phyloP scores from a whole-genome alignment of 2,329 filamentous ascomycete species.

The Didymella keratinophila region DNA sequence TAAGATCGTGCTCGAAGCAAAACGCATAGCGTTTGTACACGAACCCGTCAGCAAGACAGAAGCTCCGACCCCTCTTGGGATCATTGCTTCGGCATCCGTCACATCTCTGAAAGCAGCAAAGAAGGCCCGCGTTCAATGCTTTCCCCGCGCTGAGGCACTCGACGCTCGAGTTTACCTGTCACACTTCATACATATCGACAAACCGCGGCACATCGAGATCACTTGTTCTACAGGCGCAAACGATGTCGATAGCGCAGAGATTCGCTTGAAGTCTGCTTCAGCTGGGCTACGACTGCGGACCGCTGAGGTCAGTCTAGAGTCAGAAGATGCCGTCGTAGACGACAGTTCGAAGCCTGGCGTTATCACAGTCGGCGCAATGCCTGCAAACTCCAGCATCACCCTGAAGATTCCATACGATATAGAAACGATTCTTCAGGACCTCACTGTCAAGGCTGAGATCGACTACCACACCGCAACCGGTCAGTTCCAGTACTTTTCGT shows the following conservation, averaged over 20 bases:
- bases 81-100: slow-evolving; percentile 54
- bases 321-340: slow-evolving; percentile 53
- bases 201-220: slow-evolving; percentile 78
- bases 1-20: slow-evolving; percentile 70
- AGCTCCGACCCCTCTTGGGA: slow-evolving; percentile 56
- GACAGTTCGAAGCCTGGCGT: slow-evolving; percentile 56
- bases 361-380: slow-evolving; percentile 57
- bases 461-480: slow-evolving; percentile 74
- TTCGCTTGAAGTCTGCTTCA: slow-evolving; percentile 66
- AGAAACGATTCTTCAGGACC: slow-evolving; percentile 75
- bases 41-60: slow-evolving; percentile 66
- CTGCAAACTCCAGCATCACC: slow-evolving; percentile 58
- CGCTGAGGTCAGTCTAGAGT: slow-evolving; percentile 56
- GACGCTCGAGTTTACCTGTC: slow-evolving; percentile 72
- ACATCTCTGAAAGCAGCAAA: slow-evolving; percentile 46
- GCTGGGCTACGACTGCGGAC: slow-evolving; percentile 67
- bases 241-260: slow-evolving; percentile 58
- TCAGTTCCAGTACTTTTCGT: slow-evolving; percentile 69
- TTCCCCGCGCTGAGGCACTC: slow-evolving; percentile 73
- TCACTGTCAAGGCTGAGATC: slow-evolving; percentile 79
- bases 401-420: slow-evolving; percentile 82
- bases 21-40: slow-evolving; percentile 70
- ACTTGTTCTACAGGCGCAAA: slow-evolving; percentile 79
- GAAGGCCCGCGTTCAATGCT: slow-evolving; percentile 72
- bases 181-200: slow-evolving; percentile 79